phyloP scores from a whole-genome alignment of 257 asterid species.

The Paulownia fortunei region DNA sequence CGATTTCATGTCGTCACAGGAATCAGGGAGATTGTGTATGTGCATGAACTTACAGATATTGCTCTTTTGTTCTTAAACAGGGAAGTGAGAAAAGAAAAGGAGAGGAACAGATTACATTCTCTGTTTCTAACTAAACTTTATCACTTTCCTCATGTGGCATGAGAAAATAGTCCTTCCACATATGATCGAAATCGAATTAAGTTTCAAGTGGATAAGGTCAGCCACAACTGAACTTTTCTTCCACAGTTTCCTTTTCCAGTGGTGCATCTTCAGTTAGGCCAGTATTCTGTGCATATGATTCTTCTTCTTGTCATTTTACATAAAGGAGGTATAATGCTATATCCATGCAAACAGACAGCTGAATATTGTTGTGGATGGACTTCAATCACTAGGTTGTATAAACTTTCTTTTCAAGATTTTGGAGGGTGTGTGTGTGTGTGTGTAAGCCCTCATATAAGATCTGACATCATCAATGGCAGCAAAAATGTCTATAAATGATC shows the following conservation, averaged over 20 bases:
- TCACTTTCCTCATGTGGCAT: background rate
- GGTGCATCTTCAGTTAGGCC: slow-evolving; percentile 9
- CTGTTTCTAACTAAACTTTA: background rate
- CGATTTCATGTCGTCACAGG: slow-evolving; percentile 6
- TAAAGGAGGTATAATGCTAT: background rate
- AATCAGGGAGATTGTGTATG: background rate
- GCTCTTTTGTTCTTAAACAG: background rate
- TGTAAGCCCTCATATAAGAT: background rate
- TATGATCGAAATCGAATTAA: background rate
- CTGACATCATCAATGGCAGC: background rate
- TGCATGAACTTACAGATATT: slow-evolving; percentile 9
- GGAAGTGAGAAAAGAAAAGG: background rate
- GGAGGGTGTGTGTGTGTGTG: background rate
- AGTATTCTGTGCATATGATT: background rate
- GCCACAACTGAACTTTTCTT: background rate
- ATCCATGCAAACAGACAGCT: too few relatives aligned
- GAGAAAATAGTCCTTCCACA: too few relatives aligned
- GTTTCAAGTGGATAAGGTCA: slow-evolving; percentile 25
- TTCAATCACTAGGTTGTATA: too few relatives aligned
- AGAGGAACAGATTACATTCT: background rate
- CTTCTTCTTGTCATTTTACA: background rate
- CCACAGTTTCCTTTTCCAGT: background rate
- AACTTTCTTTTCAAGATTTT: background rate
- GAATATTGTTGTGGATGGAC: too few relatives aligned
- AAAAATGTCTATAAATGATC: background rate